These are phyloP conservation scores for Collybiopsis luxurians DNA, from an alignment of 768 basidiomycete genomes.

Conservation along the genomic window DNA sequence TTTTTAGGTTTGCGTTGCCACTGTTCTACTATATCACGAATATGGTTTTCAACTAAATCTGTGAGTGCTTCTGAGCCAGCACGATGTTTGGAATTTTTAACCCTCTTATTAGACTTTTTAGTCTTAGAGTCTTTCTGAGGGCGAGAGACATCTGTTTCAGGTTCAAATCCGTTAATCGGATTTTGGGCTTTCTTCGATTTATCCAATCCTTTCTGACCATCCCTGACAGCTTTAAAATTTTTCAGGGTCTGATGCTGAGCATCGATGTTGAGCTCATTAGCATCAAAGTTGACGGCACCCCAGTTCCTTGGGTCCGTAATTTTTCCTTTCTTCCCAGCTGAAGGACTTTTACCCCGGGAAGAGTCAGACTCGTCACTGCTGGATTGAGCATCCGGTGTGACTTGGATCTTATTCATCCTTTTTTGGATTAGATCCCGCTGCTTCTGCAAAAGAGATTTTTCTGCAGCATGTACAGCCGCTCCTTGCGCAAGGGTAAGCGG, in stretches of 20 bases:
- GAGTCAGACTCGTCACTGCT: not conserved
- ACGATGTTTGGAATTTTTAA: not conserved
- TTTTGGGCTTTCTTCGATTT: not conserved
- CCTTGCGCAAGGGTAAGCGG: not conserved
- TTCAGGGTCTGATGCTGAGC: constrained; percentile 9
- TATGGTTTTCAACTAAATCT: not conserved
- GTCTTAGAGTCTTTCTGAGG: not conserved
- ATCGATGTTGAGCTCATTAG: constrained; percentile 15
- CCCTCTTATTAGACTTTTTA: not conserved
- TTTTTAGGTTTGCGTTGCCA: not conserved
- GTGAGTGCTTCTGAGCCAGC: constrained; percentile 4
- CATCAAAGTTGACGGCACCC: constrained; percentile 15
- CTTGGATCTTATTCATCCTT: not conserved
- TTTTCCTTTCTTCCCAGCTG: constrained; percentile 20
- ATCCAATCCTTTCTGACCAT: too few relatives aligned
- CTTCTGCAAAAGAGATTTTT: too few relatives aligned
- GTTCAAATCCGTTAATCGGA: not conserved
- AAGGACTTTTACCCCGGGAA: constrained; percentile 8
- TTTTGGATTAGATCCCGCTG: not conserved
- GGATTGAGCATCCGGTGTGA: not conserved
- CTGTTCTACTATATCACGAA: not conserved
- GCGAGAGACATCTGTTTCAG: not conserved
- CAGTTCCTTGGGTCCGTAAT: constrained; percentile 20
- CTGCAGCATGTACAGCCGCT: not conserved
- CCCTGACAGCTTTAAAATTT: not conserved